Base-by-base conservation (phyloP, 495 filamentous ascomycete species). In the Diplogelasinospora grovesii region DNA sequence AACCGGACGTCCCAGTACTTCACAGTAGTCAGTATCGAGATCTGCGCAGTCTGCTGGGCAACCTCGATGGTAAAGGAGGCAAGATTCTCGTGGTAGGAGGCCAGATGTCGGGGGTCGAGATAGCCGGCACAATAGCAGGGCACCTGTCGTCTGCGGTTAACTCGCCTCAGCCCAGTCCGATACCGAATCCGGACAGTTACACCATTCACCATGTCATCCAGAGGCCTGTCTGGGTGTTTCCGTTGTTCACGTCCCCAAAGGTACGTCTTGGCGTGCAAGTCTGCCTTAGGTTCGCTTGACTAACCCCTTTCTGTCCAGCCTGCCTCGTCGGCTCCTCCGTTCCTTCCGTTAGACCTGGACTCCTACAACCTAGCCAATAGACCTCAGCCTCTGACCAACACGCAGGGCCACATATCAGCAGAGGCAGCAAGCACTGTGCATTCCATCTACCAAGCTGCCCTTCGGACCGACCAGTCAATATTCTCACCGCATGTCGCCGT, bases 61-160 rank as follows among this genome's bases (percentile, higher is more conserved):
- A 46, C 0, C 34, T 48, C 14, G 29, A n/a, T 8, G 45, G 46
- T 0, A 59, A 48, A 11, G 58, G 58, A 0, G 69, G 74, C n/a
- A 84, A 82, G 49, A 75, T 93, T 34, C 70, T 89, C 3, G 73
- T 95, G 10, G 71, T 90, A 7, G 88, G 88, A 3, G 87, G 87
- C 2, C 83, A 85, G 41, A 87, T 93, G 74, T 90, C 84, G 13
- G 86, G 85, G 0, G 73, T 79, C 7, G 88, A 94, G 64, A 77
- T 81, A 27, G 85, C 84, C 5, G 78, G 80, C 15, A 74, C 78
- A 3, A 68, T 89, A 23, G 86, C 86, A 10, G 66, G 80, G 13
- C 76, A 84, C 35, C 57, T 87, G 3, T 86, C 84, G 1, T 77
- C 79, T 15, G 63, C 68, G 0, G 50, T 49, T 3, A 63, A 79